phyloP scores from a whole-genome alignment of 495 filamentous ascomycete genomes.

The Aspergillus mulundensis region DNA sequence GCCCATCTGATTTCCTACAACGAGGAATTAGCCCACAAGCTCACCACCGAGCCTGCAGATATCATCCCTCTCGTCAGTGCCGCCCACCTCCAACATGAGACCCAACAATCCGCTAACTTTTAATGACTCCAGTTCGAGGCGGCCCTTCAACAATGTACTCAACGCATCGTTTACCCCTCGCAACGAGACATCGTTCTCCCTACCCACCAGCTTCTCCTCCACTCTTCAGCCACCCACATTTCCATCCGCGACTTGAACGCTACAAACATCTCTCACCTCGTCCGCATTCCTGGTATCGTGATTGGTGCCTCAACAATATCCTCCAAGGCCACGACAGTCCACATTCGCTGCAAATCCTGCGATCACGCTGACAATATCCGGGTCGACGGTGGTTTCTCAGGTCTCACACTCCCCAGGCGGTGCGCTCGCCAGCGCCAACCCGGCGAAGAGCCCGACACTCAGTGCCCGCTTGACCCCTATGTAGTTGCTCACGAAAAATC shows the following conservation, averaged over 20 bases:
- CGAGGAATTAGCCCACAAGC: slow-evolving; percentile 88
- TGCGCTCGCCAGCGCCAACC: slow-evolving; percentile 60
- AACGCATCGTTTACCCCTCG: slow-evolving; percentile 81
- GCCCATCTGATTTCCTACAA: slow-evolving; percentile 95
- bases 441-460: slow-evolving; percentile 56
- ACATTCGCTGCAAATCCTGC: slow-evolving; percentile 89
- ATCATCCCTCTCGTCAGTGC: slow-evolving; percentile 79
- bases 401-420: slow-evolving; percentile 73
- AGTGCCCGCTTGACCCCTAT: slow-evolving; percentile 92
- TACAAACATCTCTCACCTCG: slow-evolving; percentile 87
- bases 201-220: slow-evolving; percentile 91
- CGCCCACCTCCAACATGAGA: neutral
- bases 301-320: slow-evolving; percentile 96
- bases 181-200: slow-evolving; percentile 65
- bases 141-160: slow-evolving; percentile 85
- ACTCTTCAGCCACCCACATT: slow-evolving; percentile 82
- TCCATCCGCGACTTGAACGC: slow-evolving; percentile 94
- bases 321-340: slow-evolving; percentile 84
- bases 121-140: slow-evolving; percentile 71
- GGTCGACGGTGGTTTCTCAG: slow-evolving; percentile 80
- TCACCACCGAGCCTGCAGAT: slow-evolving; percentile 86
- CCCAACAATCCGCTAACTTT: no score
- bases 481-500: slow-evolving; percentile 93
- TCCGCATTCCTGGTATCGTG: slow-evolving; percentile 94
- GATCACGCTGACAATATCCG: slow-evolving; percentile 64